Percentiles rank a stretch among this genome's conserved stretches.
These are phyloP conservation scores for Tolypocladium tropicale DNA, from an alignment of 2,329 filamentous ascomycete genomes.

Conservation along the genomic window DNA sequence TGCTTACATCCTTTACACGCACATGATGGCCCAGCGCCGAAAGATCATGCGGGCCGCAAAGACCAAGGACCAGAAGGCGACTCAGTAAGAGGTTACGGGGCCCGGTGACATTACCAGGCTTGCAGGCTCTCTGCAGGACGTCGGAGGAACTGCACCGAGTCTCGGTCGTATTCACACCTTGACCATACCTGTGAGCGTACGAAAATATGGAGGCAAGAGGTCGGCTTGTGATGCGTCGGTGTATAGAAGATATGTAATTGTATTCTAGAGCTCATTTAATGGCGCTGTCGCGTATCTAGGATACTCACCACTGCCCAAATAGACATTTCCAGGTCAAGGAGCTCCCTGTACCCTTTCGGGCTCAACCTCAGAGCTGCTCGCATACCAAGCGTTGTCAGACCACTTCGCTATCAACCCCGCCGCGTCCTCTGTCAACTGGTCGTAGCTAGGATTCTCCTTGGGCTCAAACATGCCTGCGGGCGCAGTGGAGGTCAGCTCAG, in stretches of 20 bases:
- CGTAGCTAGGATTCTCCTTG: slow-evolving; percentile 62
- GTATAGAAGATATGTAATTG: not conserved
- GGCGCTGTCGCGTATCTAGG: not conserved
- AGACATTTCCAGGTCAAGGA: not conserved
- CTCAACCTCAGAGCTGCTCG: slow-evolving; percentile 33
- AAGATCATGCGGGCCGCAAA: slow-evolving; percentile 64
- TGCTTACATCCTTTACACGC: slow-evolving; percentile 75
- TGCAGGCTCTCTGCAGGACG: not conserved
- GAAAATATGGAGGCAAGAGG: not conserved
- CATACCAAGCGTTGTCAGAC: slow-evolving; percentile 58
- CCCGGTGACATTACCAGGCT: not conserved
- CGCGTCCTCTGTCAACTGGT: slow-evolving; percentile 54
- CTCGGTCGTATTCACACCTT: too few relatives aligned
- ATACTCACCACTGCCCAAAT: not conserved
- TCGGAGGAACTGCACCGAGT: not conserved
- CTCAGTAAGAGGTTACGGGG: slow-evolving; percentile 16
- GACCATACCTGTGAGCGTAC: too few relatives aligned
- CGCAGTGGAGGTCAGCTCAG: slow-evolving; percentile 5
- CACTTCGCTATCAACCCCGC: slow-evolving; percentile 55
- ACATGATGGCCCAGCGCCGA: slow-evolving; percentile 87
- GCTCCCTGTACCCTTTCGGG: not conserved
- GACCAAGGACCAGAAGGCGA: slow-evolving; percentile 31
- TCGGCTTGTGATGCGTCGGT: not conserved
- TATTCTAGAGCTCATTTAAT: not conserved
- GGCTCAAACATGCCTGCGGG: slow-evolving; percentile 60